Evolutionary conservation across 345 rosid genomes (phyloP), one percentile per base, ranked within the genome.

Genomic region (rapeseed (Brassica napus)): DNA sequence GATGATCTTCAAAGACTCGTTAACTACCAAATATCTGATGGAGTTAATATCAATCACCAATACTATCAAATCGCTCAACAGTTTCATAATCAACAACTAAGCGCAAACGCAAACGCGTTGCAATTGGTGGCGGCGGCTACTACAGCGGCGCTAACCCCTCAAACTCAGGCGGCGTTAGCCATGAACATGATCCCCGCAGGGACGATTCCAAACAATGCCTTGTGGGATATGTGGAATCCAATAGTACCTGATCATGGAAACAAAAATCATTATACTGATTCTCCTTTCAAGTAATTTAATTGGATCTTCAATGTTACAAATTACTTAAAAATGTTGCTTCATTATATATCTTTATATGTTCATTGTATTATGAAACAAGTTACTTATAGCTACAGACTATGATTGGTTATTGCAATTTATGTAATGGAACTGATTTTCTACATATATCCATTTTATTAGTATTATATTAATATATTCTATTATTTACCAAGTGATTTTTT

Each of bases 161-260:
- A 81, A 44, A 61, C 89, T 15, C 86, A 79, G 30, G 76, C 85
- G 6, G 82, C 86, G 14, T 82, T 84, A 11, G 79, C 88, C 0
- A 82, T 85, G 82, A 86, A 79, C 78, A 74, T 78, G 74, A 82
- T 82, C n/a, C 88, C 92, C 6, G 15, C 80, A 71, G 73, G 77
- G 63, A 69, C 84, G 12, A 72, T 84, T 61, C 88, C 87, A 18
- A 77, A 68, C 75, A 69, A 28, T 54, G 77, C 89, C 57, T 86
- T 90, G 76, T 91, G 97, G 98, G 97, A 93, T 35, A 23, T 81
- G 80, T 93, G 98, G 98, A 93, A 86, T 78, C 93, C 90, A n/a
- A 67, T 87, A 16, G 77, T 86, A 63, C 88, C 90, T 4, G 94
- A 93, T 16, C 60, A 54, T 47, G 86, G 85, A 21, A 83, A 68